phyloP scores from a whole-genome alignment of 768 basidiomycete genomes.

The Strobilomyces confusus region DNA sequence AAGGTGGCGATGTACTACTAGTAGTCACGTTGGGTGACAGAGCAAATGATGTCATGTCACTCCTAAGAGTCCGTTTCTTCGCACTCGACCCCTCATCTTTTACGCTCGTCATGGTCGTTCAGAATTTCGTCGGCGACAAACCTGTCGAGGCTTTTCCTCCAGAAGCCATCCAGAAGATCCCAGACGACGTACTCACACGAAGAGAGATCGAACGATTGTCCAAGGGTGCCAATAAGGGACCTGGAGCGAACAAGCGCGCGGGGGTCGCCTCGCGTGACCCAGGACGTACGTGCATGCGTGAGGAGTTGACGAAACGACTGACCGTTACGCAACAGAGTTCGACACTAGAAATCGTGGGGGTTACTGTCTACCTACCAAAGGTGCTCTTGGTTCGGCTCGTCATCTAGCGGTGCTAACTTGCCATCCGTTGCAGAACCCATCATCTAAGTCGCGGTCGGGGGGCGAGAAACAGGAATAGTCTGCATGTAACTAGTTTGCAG shows the following conservation, averaged over 20 bases:
- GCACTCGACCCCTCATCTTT: neutral
- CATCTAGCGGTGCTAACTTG: neutral
- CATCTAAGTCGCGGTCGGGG: neutral
- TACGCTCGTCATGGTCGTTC: constrained; percentile 11
- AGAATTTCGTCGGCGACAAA: constrained; percentile 27
- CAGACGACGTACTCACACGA: constrained; percentile 21
- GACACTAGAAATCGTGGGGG: constrained; percentile 14
- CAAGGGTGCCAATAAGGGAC: constrained; percentile 8
- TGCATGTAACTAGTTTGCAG: too few species aligned
- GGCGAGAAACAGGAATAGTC: neutral
- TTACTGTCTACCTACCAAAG: constrained; percentile 2
- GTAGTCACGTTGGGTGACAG: neutral
- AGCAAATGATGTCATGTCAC: constrained; percentile 12
- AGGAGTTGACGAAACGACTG: too few species aligned
- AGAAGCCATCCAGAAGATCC: constrained; percentile 16
- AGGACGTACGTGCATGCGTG: neutral
- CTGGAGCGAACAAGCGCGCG: constrained; percentile 27
- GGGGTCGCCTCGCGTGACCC: constrained; percentile 27
- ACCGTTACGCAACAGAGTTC: constrained; percentile 3
- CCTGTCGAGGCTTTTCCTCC: constrained; percentile 23
- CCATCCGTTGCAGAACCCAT: neutral
- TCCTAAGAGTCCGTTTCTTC: neutral
- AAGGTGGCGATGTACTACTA: neutral
- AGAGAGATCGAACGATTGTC: constrained; percentile 17
- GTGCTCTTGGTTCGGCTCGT: neutral